These are phyloP conservation scores for Metschnikowia lochheadii DNA, from an alignment of 805 yeast species.

Conservation along the genomic window DNA sequence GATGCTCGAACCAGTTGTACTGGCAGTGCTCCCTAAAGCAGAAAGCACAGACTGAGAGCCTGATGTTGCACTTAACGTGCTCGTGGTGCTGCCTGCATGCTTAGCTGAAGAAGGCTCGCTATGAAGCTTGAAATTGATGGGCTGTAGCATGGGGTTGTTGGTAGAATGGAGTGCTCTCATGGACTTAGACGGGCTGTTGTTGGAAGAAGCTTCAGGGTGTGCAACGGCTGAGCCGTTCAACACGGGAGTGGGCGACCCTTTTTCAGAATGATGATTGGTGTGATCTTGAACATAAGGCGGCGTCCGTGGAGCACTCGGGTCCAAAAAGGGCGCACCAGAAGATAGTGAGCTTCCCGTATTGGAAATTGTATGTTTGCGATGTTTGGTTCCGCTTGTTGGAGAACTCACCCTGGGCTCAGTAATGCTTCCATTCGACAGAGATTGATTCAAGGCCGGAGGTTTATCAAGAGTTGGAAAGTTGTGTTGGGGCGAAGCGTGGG, in stretches of 20 bases:
- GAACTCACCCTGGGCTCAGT: slow-evolving; percentile 30
- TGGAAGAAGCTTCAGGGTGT: slow-evolving; percentile 15
- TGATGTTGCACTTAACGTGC: background rate
- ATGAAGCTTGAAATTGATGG: slow-evolving; percentile 44
- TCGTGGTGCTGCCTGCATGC: background rate
- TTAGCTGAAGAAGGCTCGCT: slow-evolving; percentile 5
- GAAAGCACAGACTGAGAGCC: slow-evolving; percentile 2
- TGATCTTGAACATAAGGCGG: slow-evolving; percentile 13
- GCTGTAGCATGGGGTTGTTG: slow-evolving; percentile 49
- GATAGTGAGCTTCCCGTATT: slow-evolving; percentile 25
- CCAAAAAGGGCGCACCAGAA: slow-evolving; percentile 4
- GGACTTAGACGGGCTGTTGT: slow-evolving; percentile 37
- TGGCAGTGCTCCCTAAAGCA: slow-evolving; percentile 7
- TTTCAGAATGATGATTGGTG: background rate
- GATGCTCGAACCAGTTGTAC: background rate
- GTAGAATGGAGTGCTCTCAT: slow-evolving; percentile 50
- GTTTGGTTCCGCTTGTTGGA: slow-evolving; percentile 19
- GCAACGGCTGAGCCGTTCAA: slow-evolving; percentile 8
- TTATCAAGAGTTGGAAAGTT: slow-evolving; percentile 25
- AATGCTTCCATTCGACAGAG: slow-evolving; percentile 41
- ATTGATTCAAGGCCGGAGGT: slow-evolving; percentile 41
- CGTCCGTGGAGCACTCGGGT: slow-evolving; percentile 12
- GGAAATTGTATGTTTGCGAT: slow-evolving; percentile 38
- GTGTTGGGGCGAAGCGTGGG: slow-evolving; percentile 7
- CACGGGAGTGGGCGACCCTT: slow-evolving; percentile 29